phyloP scores from a whole-genome alignment of 2,329 filamentous ascomycete species.

The Harringtonia aguacate region DNA sequence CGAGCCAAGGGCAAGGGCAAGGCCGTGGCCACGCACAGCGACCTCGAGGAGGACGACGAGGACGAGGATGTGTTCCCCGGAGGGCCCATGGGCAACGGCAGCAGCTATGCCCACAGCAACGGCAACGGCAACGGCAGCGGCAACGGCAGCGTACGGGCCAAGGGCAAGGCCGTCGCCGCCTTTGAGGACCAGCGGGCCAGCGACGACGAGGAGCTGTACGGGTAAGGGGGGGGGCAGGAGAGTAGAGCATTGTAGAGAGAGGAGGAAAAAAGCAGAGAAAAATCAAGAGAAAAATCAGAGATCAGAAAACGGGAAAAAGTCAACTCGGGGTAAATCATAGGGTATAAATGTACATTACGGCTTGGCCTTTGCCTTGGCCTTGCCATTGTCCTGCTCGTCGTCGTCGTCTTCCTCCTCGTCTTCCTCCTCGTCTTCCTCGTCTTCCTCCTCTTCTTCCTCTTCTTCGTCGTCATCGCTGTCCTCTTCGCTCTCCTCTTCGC shows the following conservation, averaged over 20 bases:
- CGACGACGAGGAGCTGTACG: conserved; percentile 47
- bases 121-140: no score
- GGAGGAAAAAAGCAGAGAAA: neutral
- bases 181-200: conserved; percentile 40
- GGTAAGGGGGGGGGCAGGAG: conserved; percentile 15
- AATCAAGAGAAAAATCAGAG: neutral
- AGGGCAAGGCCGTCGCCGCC: conserved; percentile 37
- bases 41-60: conserved; percentile 42
- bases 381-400: neutral
- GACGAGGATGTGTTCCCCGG: no score
- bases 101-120: no score
- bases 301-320: neutral
- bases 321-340: neutral
- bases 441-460: no score
- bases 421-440: neutral
- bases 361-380: neutral
- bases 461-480: no score
- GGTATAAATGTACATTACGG: neutral
- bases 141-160: conserved; percentile 6
- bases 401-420: neutral
- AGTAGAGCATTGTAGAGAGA: neutral
- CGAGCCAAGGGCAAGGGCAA: conserved; percentile 25
- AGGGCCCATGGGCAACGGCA: no score
- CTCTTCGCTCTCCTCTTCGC: no score
- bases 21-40: conserved; percentile 37